These are phyloP conservation scores for Prunus dulcis DNA, from an alignment of 306 rosid species.

Conservation along the genomic window DNA sequence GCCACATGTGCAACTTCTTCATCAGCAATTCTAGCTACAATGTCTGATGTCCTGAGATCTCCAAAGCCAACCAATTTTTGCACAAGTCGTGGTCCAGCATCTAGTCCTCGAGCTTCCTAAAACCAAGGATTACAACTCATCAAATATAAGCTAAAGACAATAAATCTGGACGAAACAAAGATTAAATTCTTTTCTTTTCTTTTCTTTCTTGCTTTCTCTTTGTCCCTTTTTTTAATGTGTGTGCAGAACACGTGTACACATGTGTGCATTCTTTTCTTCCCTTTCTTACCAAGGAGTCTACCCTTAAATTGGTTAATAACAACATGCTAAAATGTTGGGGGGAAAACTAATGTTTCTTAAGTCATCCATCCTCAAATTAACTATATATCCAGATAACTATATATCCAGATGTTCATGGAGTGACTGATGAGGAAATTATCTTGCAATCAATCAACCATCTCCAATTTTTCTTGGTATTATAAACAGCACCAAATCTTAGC, in stretches of 20 bases:
- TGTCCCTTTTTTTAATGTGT: too few relatives aligned
- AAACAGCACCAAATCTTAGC: neutral
- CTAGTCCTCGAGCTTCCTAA: slow-evolving; percentile 98
- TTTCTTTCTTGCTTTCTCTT: too few relatives aligned
- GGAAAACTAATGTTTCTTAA: neutral
- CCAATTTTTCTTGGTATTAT: too few relatives aligned
- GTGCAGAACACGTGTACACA: neutral
- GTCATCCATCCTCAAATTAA: neutral
- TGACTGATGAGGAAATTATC: neutral
- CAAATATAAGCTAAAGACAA: neutral
- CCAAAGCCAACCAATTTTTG: slow-evolving; percentile 87
- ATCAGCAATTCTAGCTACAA: slow-evolving; percentile 85
- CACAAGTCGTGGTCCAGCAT: slow-evolving; percentile 90
- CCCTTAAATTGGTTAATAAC: neutral
- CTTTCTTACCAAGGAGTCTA: neutral
- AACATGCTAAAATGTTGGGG: neutral
- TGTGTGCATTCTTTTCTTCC: neutral
- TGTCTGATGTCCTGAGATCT: slow-evolving; percentile 67
- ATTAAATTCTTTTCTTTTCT: neutral
- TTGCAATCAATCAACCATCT: neutral
- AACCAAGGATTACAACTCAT: neutral
- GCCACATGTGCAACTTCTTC: slow-evolving; percentile 99
- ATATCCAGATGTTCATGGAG: neutral
- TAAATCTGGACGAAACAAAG: neutral
- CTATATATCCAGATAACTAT: neutral